These are phyloP conservation scores for Trichosanthes truncata DNA, from an alignment of 306 rosid species.

Conservation along the genomic window DNA sequence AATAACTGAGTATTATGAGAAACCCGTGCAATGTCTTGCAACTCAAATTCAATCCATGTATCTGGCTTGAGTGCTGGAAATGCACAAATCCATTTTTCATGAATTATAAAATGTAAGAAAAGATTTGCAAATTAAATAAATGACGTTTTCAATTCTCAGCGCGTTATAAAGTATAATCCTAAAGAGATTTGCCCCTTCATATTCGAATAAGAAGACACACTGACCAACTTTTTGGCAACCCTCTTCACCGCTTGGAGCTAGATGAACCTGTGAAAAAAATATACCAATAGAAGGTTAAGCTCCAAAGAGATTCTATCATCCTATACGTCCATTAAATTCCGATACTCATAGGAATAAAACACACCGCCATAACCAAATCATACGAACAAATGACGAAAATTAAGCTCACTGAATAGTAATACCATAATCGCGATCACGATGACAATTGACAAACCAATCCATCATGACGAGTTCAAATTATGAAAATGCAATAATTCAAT, in stretches of 20 bases:
- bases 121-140: background rate
- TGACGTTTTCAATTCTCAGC: background rate
- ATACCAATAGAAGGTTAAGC: background rate
- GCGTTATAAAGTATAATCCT: background rate
- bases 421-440: background rate
- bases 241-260: constrained; percentile 36
- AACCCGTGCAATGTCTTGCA: constrained; percentile 88
- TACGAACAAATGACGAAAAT: background rate
- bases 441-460: background rate
- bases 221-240: constrained; percentile 36
- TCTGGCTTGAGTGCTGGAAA: constrained; percentile 61
- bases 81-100: constrained; percentile 1
- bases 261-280: constrained; percentile 34
- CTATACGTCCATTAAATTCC: background rate
- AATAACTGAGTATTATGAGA: constrained; percentile 71
- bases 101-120: background rate
- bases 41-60: constrained; percentile 73
- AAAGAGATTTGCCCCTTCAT: background rate
- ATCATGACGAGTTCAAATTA: background rate
- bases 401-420: background rate
- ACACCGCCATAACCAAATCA: background rate
- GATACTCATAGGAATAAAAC: background rate
- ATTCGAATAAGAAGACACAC: too few species aligned
- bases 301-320: background rate
- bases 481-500: background rate